Base-by-base conservation (phyloP, 257 asterid genomes). In the Solanum corneliomulleri region DNA sequence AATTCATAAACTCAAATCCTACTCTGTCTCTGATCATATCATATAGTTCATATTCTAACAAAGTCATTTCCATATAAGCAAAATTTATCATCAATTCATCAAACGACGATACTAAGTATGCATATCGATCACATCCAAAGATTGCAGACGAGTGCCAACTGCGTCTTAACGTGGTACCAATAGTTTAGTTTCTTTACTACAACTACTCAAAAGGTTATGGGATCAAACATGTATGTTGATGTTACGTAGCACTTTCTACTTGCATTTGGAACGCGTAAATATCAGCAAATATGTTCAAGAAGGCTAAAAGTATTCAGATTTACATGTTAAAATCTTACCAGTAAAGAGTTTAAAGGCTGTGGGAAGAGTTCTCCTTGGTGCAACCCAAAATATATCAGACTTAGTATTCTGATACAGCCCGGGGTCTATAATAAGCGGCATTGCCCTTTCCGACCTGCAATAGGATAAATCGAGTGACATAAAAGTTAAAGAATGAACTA, bases 351-450 rank as follows among this genome's bases (percentile, higher is more conserved):
- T 89, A 56, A 95, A 95, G 27, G 98, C 91, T 11, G 98, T 91
- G 9, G 98, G 98, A 87, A 94, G 91, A 78, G 87, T 87, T 89
- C 98, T 92, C 86, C 86, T 89, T 49, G 98, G 95, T 45, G 88
- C 23, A 85, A 93, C 98, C 89, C 93, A 84, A 82, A 91, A 94
- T 89, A 95, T 92, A 86, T 95, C 94, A 44, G 98, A 90, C 87
- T 94, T 95, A 21, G 90, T 92, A 35, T 88, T 89, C 88, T 91
- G 97, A 88, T 92, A 95, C 39, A 95, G 98, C 86, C 98, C 98
- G 20, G 98, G 98, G 89, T 94, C 98, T 72, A 95, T 83, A 41
- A 95, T 93, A 89, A 95, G 87, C 5, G 98, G 98, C 98, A 92
- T 93, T 77, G 96, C 98, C 89, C 98, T 91, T 23, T 91, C 90